phyloP scores from a whole-genome alignment of 106 monocot species.

The Dendrobium catenatum region DNA sequence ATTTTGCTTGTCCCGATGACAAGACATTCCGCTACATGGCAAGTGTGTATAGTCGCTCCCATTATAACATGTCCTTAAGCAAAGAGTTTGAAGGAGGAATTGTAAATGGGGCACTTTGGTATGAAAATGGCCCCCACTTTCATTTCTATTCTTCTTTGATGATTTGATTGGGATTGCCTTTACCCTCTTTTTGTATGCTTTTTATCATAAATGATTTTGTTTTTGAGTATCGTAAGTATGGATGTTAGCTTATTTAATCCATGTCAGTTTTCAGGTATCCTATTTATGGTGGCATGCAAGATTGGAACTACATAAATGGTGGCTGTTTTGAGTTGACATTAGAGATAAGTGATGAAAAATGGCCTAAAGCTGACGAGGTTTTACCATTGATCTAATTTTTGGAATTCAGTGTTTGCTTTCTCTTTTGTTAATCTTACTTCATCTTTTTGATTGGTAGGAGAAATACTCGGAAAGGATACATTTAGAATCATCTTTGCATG shows the following conservation, averaged over 20 bases:
- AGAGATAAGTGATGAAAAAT: conserved; percentile 92
- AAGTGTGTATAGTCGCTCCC: conserved; percentile 72
- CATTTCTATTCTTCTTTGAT: background rate
- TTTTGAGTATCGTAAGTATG: background rate
- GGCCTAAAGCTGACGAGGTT: conserved; percentile 93
- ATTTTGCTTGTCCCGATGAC: conserved; percentile 89
- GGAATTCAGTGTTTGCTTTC: background rate
- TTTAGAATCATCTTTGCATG: too few relatives aligned
- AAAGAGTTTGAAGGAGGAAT: conserved; percentile 89
- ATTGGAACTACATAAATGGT: conserved; percentile 98
- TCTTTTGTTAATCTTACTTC: background rate
- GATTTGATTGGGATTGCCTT: background rate
- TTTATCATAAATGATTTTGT: background rate
- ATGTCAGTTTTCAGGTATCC: conserved; percentile 66
- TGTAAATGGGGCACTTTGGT: conserved; percentile 93
- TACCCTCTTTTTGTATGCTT: background rate
- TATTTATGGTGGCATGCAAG: conserved; percentile 99
- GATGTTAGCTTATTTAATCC: background rate
- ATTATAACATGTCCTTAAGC: conserved; percentile 91
- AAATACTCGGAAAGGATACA: background rate
- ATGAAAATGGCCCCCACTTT: conserved; percentile 10
- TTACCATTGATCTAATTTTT: conserved; percentile 1
- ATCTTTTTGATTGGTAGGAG: background rate
- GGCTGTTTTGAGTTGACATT: conserved; percentile 95
- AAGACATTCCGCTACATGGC: conserved; percentile 84